Evolutionary conservation across 768 basidiomycete species (phyloP), one percentile per base, ranked within the genome.

Genomic region (Termitomyces sp.): DNA sequence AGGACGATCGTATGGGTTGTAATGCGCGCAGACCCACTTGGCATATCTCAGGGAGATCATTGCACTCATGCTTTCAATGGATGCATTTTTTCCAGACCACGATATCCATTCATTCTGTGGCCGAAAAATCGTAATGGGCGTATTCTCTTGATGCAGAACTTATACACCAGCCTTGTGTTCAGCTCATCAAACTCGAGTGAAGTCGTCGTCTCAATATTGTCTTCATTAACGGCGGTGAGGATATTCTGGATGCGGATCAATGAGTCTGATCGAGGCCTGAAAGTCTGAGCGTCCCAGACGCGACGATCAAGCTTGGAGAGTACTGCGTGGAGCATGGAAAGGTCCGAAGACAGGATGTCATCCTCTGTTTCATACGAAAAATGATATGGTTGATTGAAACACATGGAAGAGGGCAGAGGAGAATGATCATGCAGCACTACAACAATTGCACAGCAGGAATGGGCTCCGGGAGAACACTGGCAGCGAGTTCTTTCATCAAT

Each of bases 1-100:
- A 48, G n/a, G 25, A 45, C 10, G 52, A 36, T 58, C 61, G 40
- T 48, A 25, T 15, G 61, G 61, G 17, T 57, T n/a, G 32, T 57
- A 62, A n/a, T 20, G 2, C 11, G 57, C 52, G 31, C 61, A 62
- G 29, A 31, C 50, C 61, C 61, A 62, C 36, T 50, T 54, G 29
- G 9, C 51, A 34, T 58, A 58, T 37, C n/a, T 38, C 51, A 52
- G 31, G 5, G 50, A 56, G 4, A 31, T 38, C 25, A 10, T 40
- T 40, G 6, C 15, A 15, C 37, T 14, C 12, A 42, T 14, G 12
- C 40, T 47, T 29, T 54, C n/a, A 31, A 25, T 17, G 6, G 7
- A 2, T 36, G 37, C 8, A 14, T 42, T 34, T 15, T 49, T 34
- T 15, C 38, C 47, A 32, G 38, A 37, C 31, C 15, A 15, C 17